Conservation (phyloP, 164 flowering plant genomes). For the Aristolochia californica region DNA sequence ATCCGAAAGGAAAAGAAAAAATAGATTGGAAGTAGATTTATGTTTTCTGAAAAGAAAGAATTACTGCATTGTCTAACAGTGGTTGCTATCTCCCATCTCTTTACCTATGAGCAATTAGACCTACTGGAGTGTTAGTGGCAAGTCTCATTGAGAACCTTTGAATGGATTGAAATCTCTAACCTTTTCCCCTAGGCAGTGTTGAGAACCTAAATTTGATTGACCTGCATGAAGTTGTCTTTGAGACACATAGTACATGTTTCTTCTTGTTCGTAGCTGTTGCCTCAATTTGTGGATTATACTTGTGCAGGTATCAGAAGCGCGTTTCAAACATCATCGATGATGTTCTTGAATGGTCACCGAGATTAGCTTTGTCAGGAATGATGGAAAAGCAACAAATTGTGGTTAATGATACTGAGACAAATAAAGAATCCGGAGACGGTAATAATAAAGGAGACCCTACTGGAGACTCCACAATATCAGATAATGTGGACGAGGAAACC, state of each 20-base stretch:
- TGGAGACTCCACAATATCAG: constrained; percentile 18
- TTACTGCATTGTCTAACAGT: too few relatives aligned
- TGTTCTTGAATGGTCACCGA: constrained; percentile 92
- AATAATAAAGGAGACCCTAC: constrained; percentile 5
- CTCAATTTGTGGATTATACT: too few relatives aligned
- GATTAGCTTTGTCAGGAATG: constrained; percentile 80
- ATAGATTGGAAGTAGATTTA: too few relatives aligned
- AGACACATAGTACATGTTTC: background rate
- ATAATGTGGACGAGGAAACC: constrained; percentile 15
- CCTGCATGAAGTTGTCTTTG: too few relatives aligned
- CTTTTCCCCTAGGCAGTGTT: too few relatives aligned
- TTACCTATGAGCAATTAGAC: too few relatives aligned
- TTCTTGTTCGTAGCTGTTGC: background rate
- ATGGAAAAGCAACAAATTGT: constrained; percentile 65
- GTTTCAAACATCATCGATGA: constrained; percentile 94
- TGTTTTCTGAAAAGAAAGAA: too few relatives aligned
- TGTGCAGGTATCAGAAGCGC: constrained; percentile 84
- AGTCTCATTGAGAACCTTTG: too few relatives aligned
- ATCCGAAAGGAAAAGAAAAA: too few relatives aligned
- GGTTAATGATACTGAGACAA: constrained; percentile 41
- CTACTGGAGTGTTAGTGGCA: too few relatives aligned
- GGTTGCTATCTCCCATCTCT: too few relatives aligned
- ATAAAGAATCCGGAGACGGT: constrained; percentile 24
- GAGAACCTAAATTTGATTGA: too few relatives aligned
- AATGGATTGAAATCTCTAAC: background rate